phyloP scores from a whole-genome alignment of 148 eudicot genomes.

The Vaccinium myrtillus region DNA sequence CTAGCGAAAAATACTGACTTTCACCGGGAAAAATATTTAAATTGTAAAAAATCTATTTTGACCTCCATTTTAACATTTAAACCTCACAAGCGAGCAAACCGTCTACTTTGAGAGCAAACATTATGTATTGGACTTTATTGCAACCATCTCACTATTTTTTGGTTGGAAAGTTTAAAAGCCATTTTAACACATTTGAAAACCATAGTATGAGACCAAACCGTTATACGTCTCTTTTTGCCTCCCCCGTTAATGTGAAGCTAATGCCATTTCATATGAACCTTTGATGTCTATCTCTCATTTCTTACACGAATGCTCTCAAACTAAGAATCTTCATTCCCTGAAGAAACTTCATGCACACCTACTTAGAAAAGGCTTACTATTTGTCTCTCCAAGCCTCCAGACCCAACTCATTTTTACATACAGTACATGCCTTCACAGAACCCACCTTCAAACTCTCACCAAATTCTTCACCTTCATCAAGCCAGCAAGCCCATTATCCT shows the following conservation, averaged over 20 bases:
- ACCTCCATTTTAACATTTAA: no score
- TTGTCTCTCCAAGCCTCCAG: constrained; percentile 35
- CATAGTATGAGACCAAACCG: no score
- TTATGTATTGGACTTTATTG: no score
- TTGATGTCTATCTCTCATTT: constrained; percentile 18
- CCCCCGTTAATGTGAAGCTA: not conserved
- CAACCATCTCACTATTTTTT: no score
- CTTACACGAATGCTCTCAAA: constrained; percentile 29
- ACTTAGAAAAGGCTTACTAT: constrained; percentile 40
- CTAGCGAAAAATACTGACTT: no score
- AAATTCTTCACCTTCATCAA: constrained; percentile 41
- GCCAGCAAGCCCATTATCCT: constrained; percentile 44
- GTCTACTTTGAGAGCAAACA: no score
- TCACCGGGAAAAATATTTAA: no score
- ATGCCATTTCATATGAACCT: constrained; percentile 9
- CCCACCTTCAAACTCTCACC: constrained; percentile 25
- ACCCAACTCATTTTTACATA: constrained; percentile 46
- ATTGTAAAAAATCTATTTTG: no score
- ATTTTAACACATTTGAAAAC: no score
- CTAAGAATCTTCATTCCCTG: constrained; percentile 34
- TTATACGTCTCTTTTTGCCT: no score
- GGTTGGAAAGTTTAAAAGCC: no score
- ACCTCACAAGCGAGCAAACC: no score
- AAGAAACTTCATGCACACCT: constrained; percentile 47
- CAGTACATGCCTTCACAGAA: constrained; percentile 24